Percentiles rank a stretch among this genome's conserved stretches.
Evolutionary conservation across 305 asterid species (phyloP).

Genomic region (Stenogyne calaminthoides): DNA sequence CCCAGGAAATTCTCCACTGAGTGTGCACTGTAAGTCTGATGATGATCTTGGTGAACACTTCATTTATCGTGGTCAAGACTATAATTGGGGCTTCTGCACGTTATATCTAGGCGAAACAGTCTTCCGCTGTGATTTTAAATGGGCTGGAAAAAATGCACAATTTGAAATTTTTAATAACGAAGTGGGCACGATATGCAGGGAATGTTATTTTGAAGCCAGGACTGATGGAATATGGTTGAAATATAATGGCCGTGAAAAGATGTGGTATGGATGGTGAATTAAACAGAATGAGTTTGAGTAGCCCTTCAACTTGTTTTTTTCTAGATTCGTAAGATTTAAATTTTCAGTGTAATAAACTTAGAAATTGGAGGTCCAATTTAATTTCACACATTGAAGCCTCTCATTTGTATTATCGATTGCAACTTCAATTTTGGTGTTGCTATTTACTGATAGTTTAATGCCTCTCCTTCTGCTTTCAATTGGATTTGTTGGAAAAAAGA

Average conservation of each 20-base stretch:
- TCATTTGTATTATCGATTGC: too few species aligned
- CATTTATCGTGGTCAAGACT: too few species aligned
- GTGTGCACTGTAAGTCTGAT: not conserved
- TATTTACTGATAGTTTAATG: too few species aligned
- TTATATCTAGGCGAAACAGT: not conserved
- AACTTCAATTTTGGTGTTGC: not conserved
- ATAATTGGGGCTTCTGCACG: not conserved
- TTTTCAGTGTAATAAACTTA: too few species aligned
- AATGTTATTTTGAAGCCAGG: not conserved
- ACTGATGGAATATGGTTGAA: not conserved
- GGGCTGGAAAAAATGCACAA: not conserved
- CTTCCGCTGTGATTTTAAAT: not conserved
- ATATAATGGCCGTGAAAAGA: too few species aligned
- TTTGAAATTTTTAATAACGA: not conserved
- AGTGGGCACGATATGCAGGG: not conserved
- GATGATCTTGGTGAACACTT: not conserved
- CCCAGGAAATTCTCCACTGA: not conserved
- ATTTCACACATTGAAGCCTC: too few species aligned
- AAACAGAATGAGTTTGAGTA: too few species aligned
- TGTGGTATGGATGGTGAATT: not conserved
- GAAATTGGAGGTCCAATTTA: too few species aligned
- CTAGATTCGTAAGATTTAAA: too few species aligned
- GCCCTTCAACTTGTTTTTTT: too few species aligned
- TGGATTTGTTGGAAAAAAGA: too few species aligned
- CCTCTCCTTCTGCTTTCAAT: too few species aligned